Evolutionary conservation across 2,329 filamentous ascomycete species (phyloP), one percentile per base, ranked within the genome.

Genomic region (Harringtonia aguacate): DNA sequence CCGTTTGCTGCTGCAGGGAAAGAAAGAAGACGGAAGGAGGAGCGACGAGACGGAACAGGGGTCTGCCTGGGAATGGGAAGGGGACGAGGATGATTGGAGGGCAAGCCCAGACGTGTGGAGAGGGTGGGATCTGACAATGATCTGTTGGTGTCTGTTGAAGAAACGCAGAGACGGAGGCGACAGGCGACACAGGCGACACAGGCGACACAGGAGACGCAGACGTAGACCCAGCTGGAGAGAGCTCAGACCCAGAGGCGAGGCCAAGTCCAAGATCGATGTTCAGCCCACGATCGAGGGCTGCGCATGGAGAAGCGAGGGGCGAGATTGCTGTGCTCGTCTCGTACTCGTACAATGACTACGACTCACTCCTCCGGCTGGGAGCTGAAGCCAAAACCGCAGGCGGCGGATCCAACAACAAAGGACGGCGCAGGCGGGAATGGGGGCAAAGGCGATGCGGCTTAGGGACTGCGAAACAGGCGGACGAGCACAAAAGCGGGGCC

Each of bases 41-140:
- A 38, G 44, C 30, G 28, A 28, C 39, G 29, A 38, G 40, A 43
- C 36, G 9, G 43, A 27, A 40, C 46, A 47, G 50, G 50, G 50
- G 47, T 36, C 30, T 50, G 49, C 46, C 43, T 50, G 46, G 50
- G 44, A 48, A 47, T 43, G 36, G 46, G 39, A 47, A 41, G 44
- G 33, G 36, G 42, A 29, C 39, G 43, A 36, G 46, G 22, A 22
- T 48, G 47, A 46, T 50, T 48, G 50, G 45, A 45, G 44, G 43
- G 41, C 21, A 33, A 44, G 33, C 37, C 22, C n/a, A 40, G 22
- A 38, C 36, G 27, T 43, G 36, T 50, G 50, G 43, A 43, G 44
- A 48, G 40, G 20, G 39, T n/a, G 37, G 24, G 38, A 34, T 36
- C 20, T 39, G 33, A 27, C 37, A 15, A 38, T 22, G 24, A 8